A percentile compares a stretch with the other conserved stretches of the same genome.
phyloP scores from a whole-genome alignment of 352 stramenopile species.

The Globisporangium ultimum region DNA sequence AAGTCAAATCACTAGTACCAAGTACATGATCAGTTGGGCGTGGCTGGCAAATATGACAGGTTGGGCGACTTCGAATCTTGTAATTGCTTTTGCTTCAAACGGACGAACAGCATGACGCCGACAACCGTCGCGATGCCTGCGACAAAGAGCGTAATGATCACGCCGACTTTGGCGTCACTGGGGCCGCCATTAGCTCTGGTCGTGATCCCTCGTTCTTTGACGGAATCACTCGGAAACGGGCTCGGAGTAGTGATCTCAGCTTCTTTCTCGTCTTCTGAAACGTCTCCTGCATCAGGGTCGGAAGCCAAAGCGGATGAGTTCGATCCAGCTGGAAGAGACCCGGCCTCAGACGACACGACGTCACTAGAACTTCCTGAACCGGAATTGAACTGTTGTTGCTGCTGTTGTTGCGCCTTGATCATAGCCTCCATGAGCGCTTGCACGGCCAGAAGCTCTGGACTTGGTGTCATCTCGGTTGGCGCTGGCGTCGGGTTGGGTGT shows the following conservation, averaged over 20 bases:
- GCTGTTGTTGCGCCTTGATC: not conserved
- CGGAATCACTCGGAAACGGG: not conserved
- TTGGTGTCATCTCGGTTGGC: not conserved
- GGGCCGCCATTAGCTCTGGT: not conserved
- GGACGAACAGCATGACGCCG: conserved; percentile 1
- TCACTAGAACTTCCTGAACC: not conserved
- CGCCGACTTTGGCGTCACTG: not conserved
- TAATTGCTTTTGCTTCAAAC: not conserved
- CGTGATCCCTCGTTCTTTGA: conserved; percentile 1
- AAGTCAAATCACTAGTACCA: not conserved
- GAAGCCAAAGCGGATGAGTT: no score
- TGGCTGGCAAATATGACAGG: not conserved
- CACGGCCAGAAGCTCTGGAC: not conserved
- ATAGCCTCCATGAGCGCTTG: not conserved
- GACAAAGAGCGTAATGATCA: conserved; percentile 3
- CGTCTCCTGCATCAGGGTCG: not conserved
- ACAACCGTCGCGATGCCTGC: not conserved
- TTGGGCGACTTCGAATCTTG: not conserved
- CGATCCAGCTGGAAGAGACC: no score
- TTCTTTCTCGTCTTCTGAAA: no score
- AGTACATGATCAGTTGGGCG: not conserved
- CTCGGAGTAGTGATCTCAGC: not conserved
- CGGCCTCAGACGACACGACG: no score
- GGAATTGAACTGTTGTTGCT: not conserved
- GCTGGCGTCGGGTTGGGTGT: not conserved